Conservation (phyloP, 345 rosid species). For the Salix caprea region DNA sequence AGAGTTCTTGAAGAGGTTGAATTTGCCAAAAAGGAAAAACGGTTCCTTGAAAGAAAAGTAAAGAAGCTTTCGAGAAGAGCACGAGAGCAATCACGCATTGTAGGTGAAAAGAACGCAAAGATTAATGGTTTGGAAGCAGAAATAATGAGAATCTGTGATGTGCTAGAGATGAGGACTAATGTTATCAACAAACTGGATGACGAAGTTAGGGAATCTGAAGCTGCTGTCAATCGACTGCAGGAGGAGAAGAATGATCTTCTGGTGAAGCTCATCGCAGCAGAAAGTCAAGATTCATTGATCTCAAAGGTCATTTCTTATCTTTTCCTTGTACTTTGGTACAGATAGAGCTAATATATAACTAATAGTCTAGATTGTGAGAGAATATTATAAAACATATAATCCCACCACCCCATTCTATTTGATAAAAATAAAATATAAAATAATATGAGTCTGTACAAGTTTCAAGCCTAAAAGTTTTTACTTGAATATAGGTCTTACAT, state of each 20-base stretch:
- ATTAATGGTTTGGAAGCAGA: conserved; percentile 36
- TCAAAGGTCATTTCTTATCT: conserved; percentile 36
- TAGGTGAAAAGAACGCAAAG: conserved; percentile 35
- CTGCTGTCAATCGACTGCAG: conserved; percentile 22
- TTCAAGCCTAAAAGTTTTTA: too few species aligned
- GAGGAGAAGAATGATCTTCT: conserved; percentile 39
- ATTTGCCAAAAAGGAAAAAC: conserved; percentile 33
- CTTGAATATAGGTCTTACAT: too few species aligned
- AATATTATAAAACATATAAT: too few species aligned
- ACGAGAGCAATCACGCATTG: conserved; percentile 23
- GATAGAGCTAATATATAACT: too few species aligned
- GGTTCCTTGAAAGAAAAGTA: conserved; percentile 43
- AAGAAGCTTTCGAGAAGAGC: conserved; percentile 45
- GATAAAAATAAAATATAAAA: too few species aligned
- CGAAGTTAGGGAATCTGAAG: conserved; percentile 34
- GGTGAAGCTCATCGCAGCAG: conserved; percentile 23
- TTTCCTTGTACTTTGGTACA: not conserved
- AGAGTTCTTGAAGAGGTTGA: conserved; percentile 37
- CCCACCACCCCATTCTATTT: too few species aligned
- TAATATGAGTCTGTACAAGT: too few species aligned
- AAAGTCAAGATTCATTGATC: conserved; percentile 21
- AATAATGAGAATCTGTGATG: conserved; percentile 22
- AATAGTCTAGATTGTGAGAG: not conserved
- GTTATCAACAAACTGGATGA: conserved; percentile 37
- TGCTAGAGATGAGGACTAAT: conserved; percentile 25